Conservation (phyloP, 2,329 filamentous ascomycete species). For the Botrytis deweyae region DNA sequence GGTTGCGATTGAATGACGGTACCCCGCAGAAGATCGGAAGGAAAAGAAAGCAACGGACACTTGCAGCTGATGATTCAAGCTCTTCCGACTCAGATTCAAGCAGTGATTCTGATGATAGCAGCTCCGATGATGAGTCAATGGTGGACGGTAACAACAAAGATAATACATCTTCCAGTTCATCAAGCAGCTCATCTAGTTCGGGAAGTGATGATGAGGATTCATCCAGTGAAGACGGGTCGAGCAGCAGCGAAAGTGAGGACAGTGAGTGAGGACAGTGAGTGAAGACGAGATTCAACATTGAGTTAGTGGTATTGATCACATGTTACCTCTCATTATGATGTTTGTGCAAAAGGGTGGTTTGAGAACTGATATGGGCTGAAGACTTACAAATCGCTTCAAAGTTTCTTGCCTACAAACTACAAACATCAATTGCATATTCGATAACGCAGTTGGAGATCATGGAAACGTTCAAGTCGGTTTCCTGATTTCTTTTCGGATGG, state of each 20-base stretch:
- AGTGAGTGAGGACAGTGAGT: slow-evolving; percentile 20
- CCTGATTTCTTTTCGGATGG: neutral
- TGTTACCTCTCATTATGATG: neutral
- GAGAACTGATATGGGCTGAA: neutral
- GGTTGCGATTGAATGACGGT: slow-evolving; percentile 47
- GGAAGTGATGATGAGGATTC: slow-evolving; percentile 21
- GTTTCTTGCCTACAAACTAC: neutral
- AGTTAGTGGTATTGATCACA: neutral
- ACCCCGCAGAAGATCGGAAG: slow-evolving; percentile 47
- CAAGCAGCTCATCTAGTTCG: slow-evolving; percentile 28
- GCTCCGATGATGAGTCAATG: slow-evolving; percentile 29
- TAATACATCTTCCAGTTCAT: slow-evolving; percentile 30
- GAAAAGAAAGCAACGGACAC: slow-evolving; percentile 48
- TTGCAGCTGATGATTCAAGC: slow-evolving; percentile 31
- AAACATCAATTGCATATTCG: neutral
- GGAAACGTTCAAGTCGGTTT: neutral
- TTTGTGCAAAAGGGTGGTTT: neutral
- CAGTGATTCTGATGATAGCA: slow-evolving; percentile 28
- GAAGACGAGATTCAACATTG: neutral
- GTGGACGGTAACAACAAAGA: slow-evolving; percentile 18
- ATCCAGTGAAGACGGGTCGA: slow-evolving; percentile 12
- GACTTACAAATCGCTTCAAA: neutral
- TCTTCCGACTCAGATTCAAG: slow-evolving; percentile 27
- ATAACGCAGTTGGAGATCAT: neutral
- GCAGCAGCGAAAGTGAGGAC: slow-evolving; percentile 18